Base-by-base conservation (phyloP, 2,329 filamentous ascomycete species). In the Botrytis pseudocinerea region DNA sequence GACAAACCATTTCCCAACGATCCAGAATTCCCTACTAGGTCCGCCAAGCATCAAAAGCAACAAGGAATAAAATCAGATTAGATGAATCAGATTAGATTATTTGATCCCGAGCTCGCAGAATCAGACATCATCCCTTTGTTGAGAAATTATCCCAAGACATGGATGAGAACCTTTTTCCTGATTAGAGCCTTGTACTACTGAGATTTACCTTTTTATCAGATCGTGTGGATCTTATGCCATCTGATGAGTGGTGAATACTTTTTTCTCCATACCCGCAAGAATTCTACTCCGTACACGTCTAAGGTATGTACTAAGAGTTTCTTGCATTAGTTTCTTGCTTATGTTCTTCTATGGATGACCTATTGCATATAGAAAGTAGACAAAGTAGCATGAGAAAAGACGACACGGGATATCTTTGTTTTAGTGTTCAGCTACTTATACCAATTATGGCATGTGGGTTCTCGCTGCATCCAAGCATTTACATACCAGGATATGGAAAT, bases 51-150 rank as follows among this genome's bases (percentile, higher is more conserved):
- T 57, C 51, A 57, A 57, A 57, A 28, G n/a, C n/a, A 57, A 57
- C 51, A 57, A 57, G 51, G 51, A 28, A 57, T 57, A 57, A 57
- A 57, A 63, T 64, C 61, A 32, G 61, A 63, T 63, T 63, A 63
- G 61, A 63, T 63, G 40, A 44, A 63, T 63, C 61, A 28, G 61
- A 64, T 64, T 64, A 64, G 61, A 64, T 64, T 42, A 12, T 63
- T 1, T 28, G 38, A 63, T 12, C 25, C 25, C 25, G n/a, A n/a
- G 28, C 9, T 22, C 16, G 16, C 51, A n/a, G n/a, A 57, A 59
- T 59, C 28, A 4, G 28, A 59, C 9, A 59, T 38, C 10, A 57
- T 57, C n/a, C 51, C 51, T 57, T 57, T 57, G n/a, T 57, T 28
- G 51, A 28, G 51, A 32, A 57, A 57, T 57, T 32, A 28, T 28